phyloP scores from a whole-genome alignment of 176 grass and related monocot species.

The Triticum turgidum region DNA sequence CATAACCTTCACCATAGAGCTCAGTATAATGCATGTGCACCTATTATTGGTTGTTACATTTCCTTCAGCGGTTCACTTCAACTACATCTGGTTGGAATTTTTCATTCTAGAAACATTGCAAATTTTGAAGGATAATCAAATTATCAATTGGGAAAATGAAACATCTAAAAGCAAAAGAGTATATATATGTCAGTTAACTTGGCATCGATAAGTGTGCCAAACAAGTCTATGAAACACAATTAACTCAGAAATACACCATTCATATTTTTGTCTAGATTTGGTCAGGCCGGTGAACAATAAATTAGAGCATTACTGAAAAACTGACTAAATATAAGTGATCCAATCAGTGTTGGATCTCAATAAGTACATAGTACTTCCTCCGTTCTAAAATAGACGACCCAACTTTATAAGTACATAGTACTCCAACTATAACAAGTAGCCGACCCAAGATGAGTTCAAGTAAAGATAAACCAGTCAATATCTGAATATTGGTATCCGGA shows the following conservation, averaged over 20 bases:
- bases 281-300: not conserved
- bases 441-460: not conserved
- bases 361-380: too few species aligned
- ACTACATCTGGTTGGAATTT: not conserved
- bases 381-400: too few species aligned
- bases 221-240: not conserved
- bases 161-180: too few species aligned
- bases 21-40: not conserved
- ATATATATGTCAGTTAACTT: not conserved
- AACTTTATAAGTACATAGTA: too few species aligned
- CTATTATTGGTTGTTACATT: not conserved
- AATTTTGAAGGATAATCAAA: too few species aligned
- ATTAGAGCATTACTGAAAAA: not conserved
- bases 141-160: too few species aligned
- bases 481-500: not conserved
- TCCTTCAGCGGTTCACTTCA: not conserved
- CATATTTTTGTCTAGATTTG: not conserved
- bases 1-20: not conserved
- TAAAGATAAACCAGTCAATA: not conserved
- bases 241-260: not conserved
- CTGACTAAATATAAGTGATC: not conserved
- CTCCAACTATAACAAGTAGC: not conserved
- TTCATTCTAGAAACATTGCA: not conserved
- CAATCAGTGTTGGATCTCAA: too few species aligned
- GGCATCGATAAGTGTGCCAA: not conserved